Evolutionary conservation across 768 basidiomycete genomes (phyloP).

Genomic region (Mycena galericulata): DNA sequence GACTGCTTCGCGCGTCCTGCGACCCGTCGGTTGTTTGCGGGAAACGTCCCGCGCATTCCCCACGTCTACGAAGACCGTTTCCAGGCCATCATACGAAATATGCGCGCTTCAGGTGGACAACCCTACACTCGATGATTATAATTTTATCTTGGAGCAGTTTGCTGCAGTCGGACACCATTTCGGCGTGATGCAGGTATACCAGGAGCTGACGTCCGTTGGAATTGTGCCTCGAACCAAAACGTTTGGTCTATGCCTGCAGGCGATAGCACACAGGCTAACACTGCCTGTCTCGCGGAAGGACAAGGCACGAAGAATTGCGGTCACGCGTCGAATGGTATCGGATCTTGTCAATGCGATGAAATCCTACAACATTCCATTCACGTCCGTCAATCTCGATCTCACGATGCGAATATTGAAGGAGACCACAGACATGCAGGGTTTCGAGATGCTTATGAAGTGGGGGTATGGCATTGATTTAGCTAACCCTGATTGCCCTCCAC

Average conservation of each 20-base stretch:
- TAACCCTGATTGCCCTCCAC: slow-evolving; percentile 75
- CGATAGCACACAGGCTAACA: slow-evolving; percentile 74
- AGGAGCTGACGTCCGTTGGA: slow-evolving; percentile 63
- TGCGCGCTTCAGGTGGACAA: slow-evolving; percentile 62
- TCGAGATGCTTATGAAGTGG: slow-evolving; percentile 70
- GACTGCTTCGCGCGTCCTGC: slow-evolving; percentile 58
- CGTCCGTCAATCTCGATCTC: slow-evolving; percentile 74
- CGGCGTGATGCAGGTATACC: slow-evolving; percentile 70
- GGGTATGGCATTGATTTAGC: slow-evolving; percentile 84
- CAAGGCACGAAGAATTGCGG: slow-evolving; percentile 49
- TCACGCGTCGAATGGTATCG: slow-evolving; percentile 61
- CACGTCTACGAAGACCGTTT: slow-evolving; percentile 77
- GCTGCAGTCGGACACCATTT: slow-evolving; percentile 78
- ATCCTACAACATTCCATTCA: slow-evolving; percentile 58
- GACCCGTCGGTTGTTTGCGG: slow-evolving; percentile 54
- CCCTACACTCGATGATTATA: slow-evolving; percentile 76
- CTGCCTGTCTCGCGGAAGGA: slow-evolving; percentile 62
- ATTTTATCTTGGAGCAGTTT: slow-evolving; percentile 81
- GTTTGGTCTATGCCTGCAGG: slow-evolving; percentile 73
- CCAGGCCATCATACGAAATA: slow-evolving; percentile 76
- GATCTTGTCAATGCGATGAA: slow-evolving; percentile 72
- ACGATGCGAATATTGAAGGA: slow-evolving; percentile 77
- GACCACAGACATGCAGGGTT: slow-evolving; percentile 65
- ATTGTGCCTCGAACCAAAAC: slow-evolving; percentile 65
- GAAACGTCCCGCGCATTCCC: slow-evolving; percentile 49